Conservation (phyloP, 768 basidiomycete genomes). For the Multifurca ochricompacta region DNA sequence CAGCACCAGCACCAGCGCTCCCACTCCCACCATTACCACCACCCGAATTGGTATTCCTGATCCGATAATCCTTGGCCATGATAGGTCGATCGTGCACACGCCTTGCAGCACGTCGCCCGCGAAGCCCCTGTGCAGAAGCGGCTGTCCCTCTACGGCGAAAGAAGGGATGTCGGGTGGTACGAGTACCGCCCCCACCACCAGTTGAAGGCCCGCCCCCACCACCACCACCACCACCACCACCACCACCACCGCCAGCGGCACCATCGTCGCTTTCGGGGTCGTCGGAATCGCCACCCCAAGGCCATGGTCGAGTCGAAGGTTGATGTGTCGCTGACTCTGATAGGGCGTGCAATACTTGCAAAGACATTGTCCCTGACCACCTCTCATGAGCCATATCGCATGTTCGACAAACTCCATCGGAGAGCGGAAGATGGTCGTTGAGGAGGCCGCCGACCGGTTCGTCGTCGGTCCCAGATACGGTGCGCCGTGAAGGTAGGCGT, state of each 20-base stretch:
- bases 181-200: neutral
- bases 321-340: constrained; percentile 2
- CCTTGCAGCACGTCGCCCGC: neutral
- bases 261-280: neutral
- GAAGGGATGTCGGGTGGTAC: neutral
- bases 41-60: too few species aligned
- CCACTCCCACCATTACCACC: too few species aligned
- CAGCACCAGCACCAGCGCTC: too few species aligned
- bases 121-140: neutral
- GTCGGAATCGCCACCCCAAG: neutral
- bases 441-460: neutral
- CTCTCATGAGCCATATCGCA: constrained; percentile 20
- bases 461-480: neutral
- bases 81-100: neutral
- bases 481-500: constrained; percentile 10
- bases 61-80: constrained; percentile 8
- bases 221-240: neutral
- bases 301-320: neutral
- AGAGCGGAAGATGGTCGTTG: constrained; percentile 5
- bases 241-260: too few species aligned
- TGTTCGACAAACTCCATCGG: constrained; percentile 19
- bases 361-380: neutral
- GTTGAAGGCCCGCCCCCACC: neutral
- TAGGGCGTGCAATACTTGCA: constrained; percentile 6
- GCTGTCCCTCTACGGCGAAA: neutral